phyloP scores from a whole-genome alignment of 1,284 basidiomycete species.

The Mycosarcoma mackinlayi region DNA sequence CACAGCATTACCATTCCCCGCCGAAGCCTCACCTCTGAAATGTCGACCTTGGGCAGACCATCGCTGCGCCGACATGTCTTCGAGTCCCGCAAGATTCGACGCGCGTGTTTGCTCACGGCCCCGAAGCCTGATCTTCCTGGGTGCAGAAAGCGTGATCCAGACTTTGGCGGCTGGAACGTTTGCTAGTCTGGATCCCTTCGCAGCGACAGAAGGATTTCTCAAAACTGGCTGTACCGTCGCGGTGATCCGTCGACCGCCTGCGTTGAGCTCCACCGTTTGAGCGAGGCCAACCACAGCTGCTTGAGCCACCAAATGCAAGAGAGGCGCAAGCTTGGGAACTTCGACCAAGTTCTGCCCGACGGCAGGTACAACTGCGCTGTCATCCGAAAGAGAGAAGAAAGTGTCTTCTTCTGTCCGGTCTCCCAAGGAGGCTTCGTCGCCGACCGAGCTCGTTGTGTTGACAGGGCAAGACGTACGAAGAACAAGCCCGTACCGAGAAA shows the following conservation, averaged over 20 bases:
- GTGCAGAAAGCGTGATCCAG: constrained; percentile 20
- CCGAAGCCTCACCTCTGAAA: constrained; percentile 4
- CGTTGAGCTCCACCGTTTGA: constrained; percentile 16
- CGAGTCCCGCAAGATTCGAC: neutral
- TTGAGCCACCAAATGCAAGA: constrained; percentile 29
- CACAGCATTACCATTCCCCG: too few relatives aligned
- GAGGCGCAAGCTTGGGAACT: constrained; percentile 15
- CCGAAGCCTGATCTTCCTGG: neutral
- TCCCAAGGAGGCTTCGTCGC: neutral
- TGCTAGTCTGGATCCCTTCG: neutral
- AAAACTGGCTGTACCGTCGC: constrained; percentile 28
- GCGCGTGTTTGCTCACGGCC: neutral
- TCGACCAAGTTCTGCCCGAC: constrained; percentile 27
- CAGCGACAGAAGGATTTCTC: neutral
- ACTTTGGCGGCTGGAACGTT: constrained; percentile 16
- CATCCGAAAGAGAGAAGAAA: constrained; percentile 5
- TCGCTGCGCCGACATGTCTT: neutral
- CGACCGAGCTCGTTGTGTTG: neutral
- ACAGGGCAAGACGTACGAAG: constrained; percentile 1
- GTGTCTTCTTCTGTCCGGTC: neutral
- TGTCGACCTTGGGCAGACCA: neutral
- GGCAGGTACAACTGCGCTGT: constrained; percentile 3
- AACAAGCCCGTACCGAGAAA: constrained; percentile 29
- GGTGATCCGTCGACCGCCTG: constrained; percentile 1
- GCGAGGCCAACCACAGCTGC: constrained; percentile 23